phyloP scores from a whole-genome alignment of 1,284 basidiomycete species.

The Pascua sp. region DNA sequence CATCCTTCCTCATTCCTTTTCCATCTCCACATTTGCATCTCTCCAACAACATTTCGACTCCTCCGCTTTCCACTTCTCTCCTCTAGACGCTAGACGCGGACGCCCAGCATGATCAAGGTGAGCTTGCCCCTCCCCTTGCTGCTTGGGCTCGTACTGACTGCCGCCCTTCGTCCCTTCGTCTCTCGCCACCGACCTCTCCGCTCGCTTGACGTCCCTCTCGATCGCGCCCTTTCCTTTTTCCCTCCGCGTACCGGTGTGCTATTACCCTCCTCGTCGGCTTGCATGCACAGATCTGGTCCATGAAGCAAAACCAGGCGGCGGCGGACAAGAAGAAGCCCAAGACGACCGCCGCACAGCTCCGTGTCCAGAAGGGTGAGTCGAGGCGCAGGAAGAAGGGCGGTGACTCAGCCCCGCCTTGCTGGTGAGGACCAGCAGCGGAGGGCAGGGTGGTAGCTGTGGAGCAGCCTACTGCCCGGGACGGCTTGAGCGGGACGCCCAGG shows the following conservation, averaged over 20 bases:
- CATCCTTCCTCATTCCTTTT: neutral
- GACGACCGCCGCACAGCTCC: slow-evolving; percentile 93
- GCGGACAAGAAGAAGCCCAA: slow-evolving; percentile 94
- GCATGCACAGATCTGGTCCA: slow-evolving; percentile 77
- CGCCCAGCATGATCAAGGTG: slow-evolving; percentile 53
- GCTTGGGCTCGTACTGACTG: neutral
- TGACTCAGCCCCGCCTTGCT: no score
- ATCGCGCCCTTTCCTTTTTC: neutral
- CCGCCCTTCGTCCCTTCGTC: neutral
- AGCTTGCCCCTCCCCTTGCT: slow-evolving; percentile 19
- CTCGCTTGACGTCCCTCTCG: neutral
- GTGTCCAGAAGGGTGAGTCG: slow-evolving; percentile 89
- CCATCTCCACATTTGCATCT: neutral
- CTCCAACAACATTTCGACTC: neutral
- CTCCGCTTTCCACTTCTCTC: no score
- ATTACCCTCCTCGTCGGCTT: neutral
- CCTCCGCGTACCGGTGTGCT: neutral
- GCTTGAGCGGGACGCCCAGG: no score
- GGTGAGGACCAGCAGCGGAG: no score
- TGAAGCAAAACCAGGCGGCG: slow-evolving; percentile 92
- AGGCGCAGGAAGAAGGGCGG: no score
- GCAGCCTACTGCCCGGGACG: no score
- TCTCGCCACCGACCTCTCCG: neutral
- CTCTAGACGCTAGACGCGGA: neutral
- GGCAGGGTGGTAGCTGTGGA: no score